These are phyloP conservation scores for Hypoxylon cercidicola DNA, from an alignment of 495 filamentous ascomycete genomes.

Conservation along the genomic window DNA sequence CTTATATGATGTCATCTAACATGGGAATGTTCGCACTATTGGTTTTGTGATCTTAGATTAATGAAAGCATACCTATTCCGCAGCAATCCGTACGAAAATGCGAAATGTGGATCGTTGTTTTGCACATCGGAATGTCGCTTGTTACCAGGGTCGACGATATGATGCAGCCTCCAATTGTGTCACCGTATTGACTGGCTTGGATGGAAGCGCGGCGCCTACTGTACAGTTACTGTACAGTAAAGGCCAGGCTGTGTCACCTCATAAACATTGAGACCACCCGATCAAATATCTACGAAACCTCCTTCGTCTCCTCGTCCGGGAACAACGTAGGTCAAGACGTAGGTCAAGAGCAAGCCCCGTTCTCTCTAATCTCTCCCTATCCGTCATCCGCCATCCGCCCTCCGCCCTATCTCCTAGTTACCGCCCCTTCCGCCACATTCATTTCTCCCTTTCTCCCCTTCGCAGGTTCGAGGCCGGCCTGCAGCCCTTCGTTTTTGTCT, in stretches of 20 bases:
- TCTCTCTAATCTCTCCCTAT: slow-evolving; percentile 10
- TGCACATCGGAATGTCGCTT: slow-evolving; percentile 47
- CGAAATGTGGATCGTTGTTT: slow-evolving; percentile 47
- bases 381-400: background rate
- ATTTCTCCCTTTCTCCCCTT: slow-evolving; percentile 27
- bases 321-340: slow-evolving; percentile 15
- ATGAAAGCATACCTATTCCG: slow-evolving; percentile 29
- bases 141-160: slow-evolving; percentile 44
- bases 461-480: slow-evolving; percentile 34
- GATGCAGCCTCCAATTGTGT: slow-evolving; percentile 43
- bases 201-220: slow-evolving; percentile 16
- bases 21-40: slow-evolving; percentile 18
- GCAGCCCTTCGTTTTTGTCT: slow-evolving; percentile 26
- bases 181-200: slow-evolving; percentile 18
- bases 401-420: slow-evolving; percentile 4
- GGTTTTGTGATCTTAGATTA: slow-evolving; percentile 22
- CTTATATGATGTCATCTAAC: slow-evolving; percentile 26
- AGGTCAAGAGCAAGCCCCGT: slow-evolving; percentile 7
- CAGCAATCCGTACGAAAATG: slow-evolving; percentile 34
- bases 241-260: slow-evolving; percentile 38
- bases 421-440: slow-evolving; percentile 10
- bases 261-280: slow-evolving; percentile 40
- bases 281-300: slow-evolving; percentile 39
- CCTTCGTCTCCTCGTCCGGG: slow-evolving; percentile 15
- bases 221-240: slow-evolving; percentile 3